phyloP scores from a whole-genome alignment of 176 grass and related monocot species.

The Phragmites australis region DNA sequence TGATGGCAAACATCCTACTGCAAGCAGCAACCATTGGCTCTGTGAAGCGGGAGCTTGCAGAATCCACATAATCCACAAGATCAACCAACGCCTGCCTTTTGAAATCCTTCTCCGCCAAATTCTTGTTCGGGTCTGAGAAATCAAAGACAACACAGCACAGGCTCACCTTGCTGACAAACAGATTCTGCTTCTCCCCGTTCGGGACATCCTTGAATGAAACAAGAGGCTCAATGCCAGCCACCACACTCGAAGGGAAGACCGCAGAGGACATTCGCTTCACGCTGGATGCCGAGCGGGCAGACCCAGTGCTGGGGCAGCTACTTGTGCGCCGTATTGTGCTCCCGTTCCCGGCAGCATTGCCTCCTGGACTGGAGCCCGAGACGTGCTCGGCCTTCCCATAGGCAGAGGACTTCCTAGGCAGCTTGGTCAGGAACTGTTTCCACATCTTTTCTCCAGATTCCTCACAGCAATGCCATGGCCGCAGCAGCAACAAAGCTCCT shows the following conservation, averaged over 20 bases:
- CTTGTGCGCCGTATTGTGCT: constrained; percentile 40
- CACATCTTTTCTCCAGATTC: constrained; percentile 47
- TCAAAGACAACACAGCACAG: constrained; percentile 71
- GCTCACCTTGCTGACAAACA: constrained; percentile 65
- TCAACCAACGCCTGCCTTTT: constrained; percentile 65
- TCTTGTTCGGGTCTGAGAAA: constrained; percentile 66
- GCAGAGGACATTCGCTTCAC: constrained; percentile 78
- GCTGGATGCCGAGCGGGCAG: constrained; percentile 38
- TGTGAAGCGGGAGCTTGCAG: constrained; percentile 48
- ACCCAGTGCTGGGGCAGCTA: constrained; percentile 47
- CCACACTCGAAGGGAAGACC: constrained; percentile 66
- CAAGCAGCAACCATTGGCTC: constrained; percentile 63
- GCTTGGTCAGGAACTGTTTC: constrained; percentile 72
- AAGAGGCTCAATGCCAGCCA: constrained; percentile 64
- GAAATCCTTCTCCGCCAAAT: constrained; percentile 63
- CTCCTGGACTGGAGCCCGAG: constrained; percentile 21
- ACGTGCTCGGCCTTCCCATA: constrained; percentile 39
- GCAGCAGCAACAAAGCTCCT: not conserved
- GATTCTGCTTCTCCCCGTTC: constrained; percentile 52
- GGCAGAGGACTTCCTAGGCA: constrained; percentile 60
- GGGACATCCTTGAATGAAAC: constrained; percentile 61
- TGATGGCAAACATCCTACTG: constrained; percentile 68
- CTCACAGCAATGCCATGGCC: constrained; percentile 39
- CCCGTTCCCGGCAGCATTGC: constrained; percentile 24
- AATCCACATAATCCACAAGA: constrained; percentile 60